A percentile compares a stretch with the other conserved stretches of the same genome.
These are phyloP conservation scores for Coemansia sp. DNA, from an alignment of 192 early-diverging fungal genomes.

Conservation along the genomic window DNA sequence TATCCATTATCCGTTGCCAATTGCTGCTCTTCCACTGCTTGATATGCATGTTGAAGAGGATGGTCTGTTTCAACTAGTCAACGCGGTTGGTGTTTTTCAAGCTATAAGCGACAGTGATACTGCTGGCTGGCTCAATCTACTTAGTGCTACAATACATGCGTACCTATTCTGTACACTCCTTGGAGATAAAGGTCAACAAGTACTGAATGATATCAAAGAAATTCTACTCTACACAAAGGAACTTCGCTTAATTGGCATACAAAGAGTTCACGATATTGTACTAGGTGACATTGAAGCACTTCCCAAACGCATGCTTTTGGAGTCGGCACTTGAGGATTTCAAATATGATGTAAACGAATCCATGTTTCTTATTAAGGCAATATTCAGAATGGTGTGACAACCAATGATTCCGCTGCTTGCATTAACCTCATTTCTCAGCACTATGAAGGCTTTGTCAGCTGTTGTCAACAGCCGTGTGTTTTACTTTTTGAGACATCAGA, in stretches of 20 bases:
- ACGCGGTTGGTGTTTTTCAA: background rate
- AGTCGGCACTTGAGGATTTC: no score
- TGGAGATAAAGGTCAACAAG: constrained; percentile 5
- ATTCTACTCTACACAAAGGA: constrained; percentile 19
- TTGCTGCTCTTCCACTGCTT: background rate
- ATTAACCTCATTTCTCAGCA: constrained; percentile 1
- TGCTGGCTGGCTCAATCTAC: background rate
- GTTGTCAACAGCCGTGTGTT: constrained; percentile 12
- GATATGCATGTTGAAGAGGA: background rate
- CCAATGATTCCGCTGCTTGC: constrained; percentile 28
- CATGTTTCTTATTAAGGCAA: no score
- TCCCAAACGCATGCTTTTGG: no score
- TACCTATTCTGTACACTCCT: constrained; percentile 13
- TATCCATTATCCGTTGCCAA: background rate
- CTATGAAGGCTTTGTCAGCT: background rate
- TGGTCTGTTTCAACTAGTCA: background rate
- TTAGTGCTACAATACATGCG: background rate
- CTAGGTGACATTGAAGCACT: constrained; percentile 17
- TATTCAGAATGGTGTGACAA: constrained; percentile 13
- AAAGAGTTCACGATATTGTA: constrained; percentile 13
- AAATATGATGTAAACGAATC: no score
- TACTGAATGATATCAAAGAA: background rate
- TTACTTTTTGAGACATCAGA: constrained; percentile 12
- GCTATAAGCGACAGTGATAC: background rate
- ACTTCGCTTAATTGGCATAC: constrained; percentile 13